These are phyloP conservation scores for Ambrosiella xylebori DNA, from an alignment of 2,329 filamentous ascomycete genomes.

Conservation along the genomic window DNA sequence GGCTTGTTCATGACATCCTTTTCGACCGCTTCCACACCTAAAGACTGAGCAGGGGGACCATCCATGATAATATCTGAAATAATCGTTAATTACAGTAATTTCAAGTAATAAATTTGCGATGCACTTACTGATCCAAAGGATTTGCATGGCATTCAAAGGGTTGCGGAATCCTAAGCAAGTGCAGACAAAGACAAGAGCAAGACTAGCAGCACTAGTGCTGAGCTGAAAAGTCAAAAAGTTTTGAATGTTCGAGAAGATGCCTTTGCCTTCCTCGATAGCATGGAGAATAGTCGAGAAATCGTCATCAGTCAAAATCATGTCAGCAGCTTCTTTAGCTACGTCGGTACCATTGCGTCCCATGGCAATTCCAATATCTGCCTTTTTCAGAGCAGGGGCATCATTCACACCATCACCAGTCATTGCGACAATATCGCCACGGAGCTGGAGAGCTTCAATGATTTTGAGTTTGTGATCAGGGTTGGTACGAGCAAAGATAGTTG, in stretches of 20 bases:
- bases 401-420: slow-evolving; percentile 99
- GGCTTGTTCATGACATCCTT: slow-evolving; percentile 85
- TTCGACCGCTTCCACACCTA: slow-evolving; percentile 89
- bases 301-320: slow-evolving; percentile 82
- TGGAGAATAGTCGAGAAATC: slow-evolving; percentile 83
- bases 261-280: slow-evolving; percentile 96
- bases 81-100: slow-evolving; percentile 12
- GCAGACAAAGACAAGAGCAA: slow-evolving; percentile 81
- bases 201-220: slow-evolving; percentile 84
- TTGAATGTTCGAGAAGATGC: slow-evolving; percentile 98
- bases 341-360: slow-evolving; percentile 94
- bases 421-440: slow-evolving; percentile 86
- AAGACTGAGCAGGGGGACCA: slow-evolving; percentile 87
- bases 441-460: slow-evolving; percentile 80
- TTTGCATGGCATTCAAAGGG: slow-evolving; percentile 97
- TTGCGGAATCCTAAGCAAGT: slow-evolving; percentile 87
- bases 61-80: slow-evolving; percentile 93
- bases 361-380: slow-evolving; percentile 91
- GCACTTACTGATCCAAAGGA: slow-evolving; percentile 92
- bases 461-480: slow-evolving; percentile 97
- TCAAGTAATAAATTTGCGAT: background rate
- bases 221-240: slow-evolving; percentile 98
- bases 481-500: slow-evolving; percentile 88
- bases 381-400: slow-evolving; percentile 89
- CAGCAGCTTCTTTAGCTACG: slow-evolving; percentile 89